phyloP scores from a whole-genome alignment of 345 rosid species.

The Aurinia saxatilis region DNA sequence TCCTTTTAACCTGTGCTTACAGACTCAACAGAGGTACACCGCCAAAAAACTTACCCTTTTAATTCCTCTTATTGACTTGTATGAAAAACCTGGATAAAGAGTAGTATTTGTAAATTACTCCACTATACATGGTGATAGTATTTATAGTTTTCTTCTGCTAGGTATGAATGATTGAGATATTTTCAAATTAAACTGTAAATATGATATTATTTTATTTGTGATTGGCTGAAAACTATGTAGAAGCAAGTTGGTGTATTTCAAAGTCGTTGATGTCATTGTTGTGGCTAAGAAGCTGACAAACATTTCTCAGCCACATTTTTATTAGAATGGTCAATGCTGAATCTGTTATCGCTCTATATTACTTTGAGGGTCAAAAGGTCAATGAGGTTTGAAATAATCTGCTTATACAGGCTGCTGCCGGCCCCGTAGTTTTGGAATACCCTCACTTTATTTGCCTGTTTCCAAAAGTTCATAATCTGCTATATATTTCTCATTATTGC shows the following conservation, averaged over 20 bases:
- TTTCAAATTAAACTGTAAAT: too few species aligned
- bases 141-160: too few species aligned
- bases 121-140: background rate
- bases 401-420: background rate
- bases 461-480: background rate
- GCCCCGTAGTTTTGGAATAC: background rate
- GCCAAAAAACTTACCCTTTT: too few species aligned
- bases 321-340: background rate
- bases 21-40: too few species aligned
- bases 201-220: too few species aligned
- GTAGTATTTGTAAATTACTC: too few species aligned
- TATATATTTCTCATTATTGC: background rate
- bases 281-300: constrained; percentile 2
- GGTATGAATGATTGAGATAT: too few species aligned
- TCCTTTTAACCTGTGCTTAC: constrained; percentile 5
- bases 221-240: too few species aligned
- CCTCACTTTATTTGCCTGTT: background rate
- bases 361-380: too few species aligned
- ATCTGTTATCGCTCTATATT: too few species aligned
- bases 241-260: background rate
- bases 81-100: too few species aligned
- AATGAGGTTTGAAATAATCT: background rate
- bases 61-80: too few species aligned
- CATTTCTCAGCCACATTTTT: background rate
- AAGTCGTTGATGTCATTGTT: background rate